phyloP scores from a whole-genome alignment of 2,329 filamentous ascomycete genomes.

The Ophiostoma pallidulum region DNA sequence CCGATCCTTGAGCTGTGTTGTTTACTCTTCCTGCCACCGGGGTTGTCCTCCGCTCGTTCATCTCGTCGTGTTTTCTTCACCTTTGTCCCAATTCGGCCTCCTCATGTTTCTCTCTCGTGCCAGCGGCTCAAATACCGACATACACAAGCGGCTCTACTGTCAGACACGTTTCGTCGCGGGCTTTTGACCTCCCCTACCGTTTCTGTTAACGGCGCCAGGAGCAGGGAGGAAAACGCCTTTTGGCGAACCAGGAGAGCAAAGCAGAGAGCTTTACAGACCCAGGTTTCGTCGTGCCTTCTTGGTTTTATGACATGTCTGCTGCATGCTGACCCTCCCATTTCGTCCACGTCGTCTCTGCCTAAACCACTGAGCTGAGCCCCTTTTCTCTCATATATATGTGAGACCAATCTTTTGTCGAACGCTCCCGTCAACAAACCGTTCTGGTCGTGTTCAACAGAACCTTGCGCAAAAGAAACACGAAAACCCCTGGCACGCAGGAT shows the following conservation, averaged over 20 bases:
- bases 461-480: not conserved
- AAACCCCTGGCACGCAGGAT: not conserved
- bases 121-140: too few species aligned
- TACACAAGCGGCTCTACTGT: too few species aligned
- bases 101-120: too few species aligned
- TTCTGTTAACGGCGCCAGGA: too few species aligned
- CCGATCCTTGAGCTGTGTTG: too few species aligned
- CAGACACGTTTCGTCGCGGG: too few species aligned
- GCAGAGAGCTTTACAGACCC: not conserved
- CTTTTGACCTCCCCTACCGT: too few species aligned
- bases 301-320: slow-evolving; percentile 11
- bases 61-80: too few species aligned
- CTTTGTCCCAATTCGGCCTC: too few species aligned
- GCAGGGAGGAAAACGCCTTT: too few species aligned
- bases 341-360: not conserved
- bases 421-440: not conserved
- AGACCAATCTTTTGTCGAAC: not conserved
- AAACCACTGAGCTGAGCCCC: not conserved
- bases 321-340: not conserved
- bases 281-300: not conserved
- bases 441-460: not conserved
- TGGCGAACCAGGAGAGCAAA: not conserved
- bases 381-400: slow-evolving; percentile 8
- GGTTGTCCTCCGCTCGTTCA: too few species aligned
- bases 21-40: too few species aligned